Base-by-base conservation (phyloP, 352 stramenopile species). In the Aphanomyces invadans region DNA sequence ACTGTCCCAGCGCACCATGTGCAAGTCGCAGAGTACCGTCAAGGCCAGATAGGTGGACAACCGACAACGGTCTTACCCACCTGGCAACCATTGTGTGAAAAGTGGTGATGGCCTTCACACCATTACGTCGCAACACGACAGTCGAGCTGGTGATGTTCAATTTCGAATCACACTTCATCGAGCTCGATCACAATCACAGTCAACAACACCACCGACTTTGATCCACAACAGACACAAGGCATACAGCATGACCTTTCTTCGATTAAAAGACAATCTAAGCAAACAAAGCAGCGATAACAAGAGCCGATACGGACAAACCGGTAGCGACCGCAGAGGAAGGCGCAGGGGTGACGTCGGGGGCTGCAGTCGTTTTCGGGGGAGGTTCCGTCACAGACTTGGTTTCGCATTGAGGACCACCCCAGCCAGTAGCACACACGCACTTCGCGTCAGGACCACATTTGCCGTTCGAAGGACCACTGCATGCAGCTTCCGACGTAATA, bases 341-440 rank as follows among this genome's bases (percentile, higher is more conserved):
- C 21, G 49, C 25, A 15, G 36, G 7, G 36, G 49, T 36, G 49
- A 10, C 25, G 25, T 21, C 49, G 11, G 25, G 25, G 49, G 23
- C 49, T 10, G 7, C 25, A 15, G 49, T 57, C 11, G 49, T 32
- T 29, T 12, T 57, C 19, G 49, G 15, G 11, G 49, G 49, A 29
- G 49, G 19, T 29, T 32, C 25, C 12, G 49, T 57, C 1, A 28
- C 49, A 11, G 49, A 57, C 49, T 57, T 57, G 17, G 19, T 21
- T 75, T 82, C 82, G 73, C 81, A 92, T 70, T 89, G 80, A 21
- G 86, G 73, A 19, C 81, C 81, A 10, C 84, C 71, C 59, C 75
- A 89, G 55, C 78, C 79, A 17, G 83, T 70, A 12, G 79, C 70
- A 36, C 83, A 92, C 55, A 73, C 57, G 54, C 83, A 92, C 57